Evolutionary conservation across 495 filamentous ascomycete species (phyloP), one percentile per base, ranked within the genome.

Genomic region (Letharia lupina): DNA sequence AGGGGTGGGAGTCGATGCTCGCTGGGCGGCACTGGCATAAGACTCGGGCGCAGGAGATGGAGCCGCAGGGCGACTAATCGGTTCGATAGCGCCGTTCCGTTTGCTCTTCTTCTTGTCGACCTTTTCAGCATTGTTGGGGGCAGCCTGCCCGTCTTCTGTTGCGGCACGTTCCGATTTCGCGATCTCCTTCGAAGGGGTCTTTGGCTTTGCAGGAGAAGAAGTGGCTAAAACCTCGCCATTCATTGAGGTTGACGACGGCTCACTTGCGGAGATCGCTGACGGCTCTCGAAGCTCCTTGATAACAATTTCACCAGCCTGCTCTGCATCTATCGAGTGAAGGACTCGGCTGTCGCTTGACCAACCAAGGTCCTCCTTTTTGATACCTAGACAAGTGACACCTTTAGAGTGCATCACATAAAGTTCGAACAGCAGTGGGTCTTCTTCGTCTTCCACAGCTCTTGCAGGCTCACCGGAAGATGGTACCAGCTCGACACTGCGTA

Each of bases 381-480:
- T 84, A 71, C 82, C 86, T 41, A 97, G 70, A 71, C 89, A 91
- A 2, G 91, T 91, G 52, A 97, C 91, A 67, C 95, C 95, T 75
- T 91, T 94, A 11, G 94, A 96, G 75, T 99, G 93, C 87, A 96
- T 95, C 31, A 90, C 89, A 75, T 98, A 99, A 11, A 99, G 84
- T 78, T 98, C 95, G 70, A 98, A 97, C 60, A 96, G 73, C 5
- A 79, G 73, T 23, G 81, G 85, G 31, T 88, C 84, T 37, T 83
- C 80, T 20, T 85, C 83, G 28, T 84, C 81, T 58, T 74, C 75
- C 28, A 72, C 69, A 15, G 72, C 69, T 70, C 80, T 82, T n/a
- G 79, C 79, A 11, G 84, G 76, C 41, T 81, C 74, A 20, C 77
- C 75, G 0, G 85, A 82, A 59, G 81, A 82, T 63, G 87, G 84